Percentiles rank a stretch among this genome's conserved stretches.
Conservation (phyloP, 2,329 filamentous ascomycete species). For the Scedosporium minutisporum region DNA sequence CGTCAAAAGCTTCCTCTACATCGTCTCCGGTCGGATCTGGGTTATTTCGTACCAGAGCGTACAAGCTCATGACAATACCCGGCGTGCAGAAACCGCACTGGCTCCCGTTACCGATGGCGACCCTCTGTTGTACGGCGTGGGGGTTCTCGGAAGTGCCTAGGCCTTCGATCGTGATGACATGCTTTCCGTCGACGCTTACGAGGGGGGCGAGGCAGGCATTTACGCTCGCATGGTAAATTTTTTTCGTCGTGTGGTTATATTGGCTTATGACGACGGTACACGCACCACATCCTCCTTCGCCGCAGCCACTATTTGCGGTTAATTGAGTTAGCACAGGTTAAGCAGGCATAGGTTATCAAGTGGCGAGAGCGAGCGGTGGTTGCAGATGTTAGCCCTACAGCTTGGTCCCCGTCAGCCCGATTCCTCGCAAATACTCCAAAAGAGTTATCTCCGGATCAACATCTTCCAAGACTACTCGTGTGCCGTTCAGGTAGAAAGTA, state of each 20-base stretch:
- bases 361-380: neutral
- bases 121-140: slow-evolving; percentile 82
- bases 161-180: slow-evolving; percentile 95
- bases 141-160: slow-evolving; percentile 82
- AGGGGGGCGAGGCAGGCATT: slow-evolving; percentile 93
- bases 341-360: neutral
- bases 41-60: slow-evolving; percentile 83
- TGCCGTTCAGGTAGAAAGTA: slow-evolving; percentile 90
- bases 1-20: slow-evolving; percentile 93
- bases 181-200: slow-evolving; percentile 89
- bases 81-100: slow-evolving; percentile 95
- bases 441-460: slow-evolving; percentile 88
- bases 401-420: slow-evolving; percentile 92
- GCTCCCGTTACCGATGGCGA: slow-evolving; percentile 84
- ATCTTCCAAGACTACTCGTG: slow-evolving; percentile 73
- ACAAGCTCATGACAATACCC: slow-evolving; percentile 95
- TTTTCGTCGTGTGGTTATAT: slow-evolving; percentile 81
- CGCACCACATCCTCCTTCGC: slow-evolving; percentile 91
- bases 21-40: slow-evolving; percentile 67
- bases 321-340: neutral
- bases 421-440: slow-evolving; percentile 83
- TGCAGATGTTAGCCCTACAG: slow-evolving; percentile 38
- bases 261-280: slow-evolving; percentile 94
- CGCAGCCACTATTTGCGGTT: slow-evolving; percentile 56
- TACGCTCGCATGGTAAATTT: slow-evolving; percentile 92